These are phyloP conservation scores for Olyra latifolia DNA, from an alignment of 176 grass and related monocot species.

Conservation along the genomic window DNA sequence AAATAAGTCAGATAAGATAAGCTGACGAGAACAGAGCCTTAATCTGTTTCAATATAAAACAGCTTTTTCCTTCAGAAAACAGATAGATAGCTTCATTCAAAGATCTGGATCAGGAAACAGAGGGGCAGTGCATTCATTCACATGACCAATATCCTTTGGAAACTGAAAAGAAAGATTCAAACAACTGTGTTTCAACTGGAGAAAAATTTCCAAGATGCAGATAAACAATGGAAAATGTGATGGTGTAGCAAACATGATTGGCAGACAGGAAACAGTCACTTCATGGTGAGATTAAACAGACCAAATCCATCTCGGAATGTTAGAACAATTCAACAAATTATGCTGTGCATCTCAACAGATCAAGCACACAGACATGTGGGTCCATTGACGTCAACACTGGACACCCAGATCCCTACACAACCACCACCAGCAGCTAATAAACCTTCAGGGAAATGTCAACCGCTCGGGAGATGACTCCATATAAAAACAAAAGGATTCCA, in stretches of 20 bases:
- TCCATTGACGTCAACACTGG: not conserved
- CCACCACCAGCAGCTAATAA: not conserved
- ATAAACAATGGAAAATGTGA: not conserved
- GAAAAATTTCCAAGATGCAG: not conserved
- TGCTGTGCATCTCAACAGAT: not conserved
- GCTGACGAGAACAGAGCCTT: too few species aligned
- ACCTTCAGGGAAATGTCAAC: conserved; percentile 14
- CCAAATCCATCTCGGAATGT: conserved; percentile 1
- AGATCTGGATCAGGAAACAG: conserved; percentile 21
- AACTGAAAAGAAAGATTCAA: not conserved
- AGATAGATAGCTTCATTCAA: not conserved
- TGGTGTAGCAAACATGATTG: not conserved
- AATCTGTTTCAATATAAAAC: not conserved
- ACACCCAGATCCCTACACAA: not conserved
- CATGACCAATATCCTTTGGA: not conserved
- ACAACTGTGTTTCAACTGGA: not conserved
- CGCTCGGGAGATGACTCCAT: not conserved
- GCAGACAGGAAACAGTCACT: not conserved
- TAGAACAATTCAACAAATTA: not conserved
- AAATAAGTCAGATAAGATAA: too few species aligned
- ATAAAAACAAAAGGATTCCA: conserved; percentile 6
- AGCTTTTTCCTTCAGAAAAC: not conserved
- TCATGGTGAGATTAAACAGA: not conserved
- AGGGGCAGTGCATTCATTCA: not conserved
- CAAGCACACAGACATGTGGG: not conserved